Base-by-base conservation (phyloP, 257 asterid species). In the Solanum bulbocastanum region DNA sequence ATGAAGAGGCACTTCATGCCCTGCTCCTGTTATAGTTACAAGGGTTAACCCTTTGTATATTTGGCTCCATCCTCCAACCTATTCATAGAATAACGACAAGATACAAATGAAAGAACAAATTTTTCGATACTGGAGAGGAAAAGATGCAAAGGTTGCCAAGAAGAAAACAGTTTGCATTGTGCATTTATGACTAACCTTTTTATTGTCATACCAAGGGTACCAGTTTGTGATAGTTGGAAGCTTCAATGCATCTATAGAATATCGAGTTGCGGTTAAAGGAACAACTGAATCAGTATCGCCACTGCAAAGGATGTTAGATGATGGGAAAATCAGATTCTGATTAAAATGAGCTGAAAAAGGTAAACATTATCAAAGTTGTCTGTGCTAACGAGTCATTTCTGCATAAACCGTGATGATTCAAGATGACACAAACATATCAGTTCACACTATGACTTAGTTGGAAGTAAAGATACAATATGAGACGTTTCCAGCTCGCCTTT, bases 1-100 rank as follows among this genome's bases (percentile, higher is more conserved):
- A 93, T 96, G 98, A 42, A 95, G 94, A 9, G 99, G 99, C 87
- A 97, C 99, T 91, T 96, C 99, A 8, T 97, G 99, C 78, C 99
- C 99, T 8, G 99, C 99, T 88, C 99, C 99, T 4, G 91, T 93
- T 46, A 97, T 92, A 0, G 98, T 96, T 88, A 97, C 99, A 13
- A 96, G 91, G 18, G 95, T 97, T 92, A 97, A 87, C 58, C 99
- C 99, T 89, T 97, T 36, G 90, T 96, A 97, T 36, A 94, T 88
- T 92, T 97, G 99, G 92, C 99, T 96, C 99, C 99, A 97, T 86
- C 99, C 99, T 74, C 99, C 99, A 90, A 96, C 99, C 99, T 97
- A 83, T 35, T 40, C 86, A 42, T 25, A 83, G 81, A 76, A 65
- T 18, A 86, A 62, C n/a, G 3, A 20, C 84, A 14, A 86, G 30